These are phyloP conservation scores for Microdochium bolleyi DNA, from an alignment of 2,329 filamentous ascomycete species.

Conservation along the genomic window DNA sequence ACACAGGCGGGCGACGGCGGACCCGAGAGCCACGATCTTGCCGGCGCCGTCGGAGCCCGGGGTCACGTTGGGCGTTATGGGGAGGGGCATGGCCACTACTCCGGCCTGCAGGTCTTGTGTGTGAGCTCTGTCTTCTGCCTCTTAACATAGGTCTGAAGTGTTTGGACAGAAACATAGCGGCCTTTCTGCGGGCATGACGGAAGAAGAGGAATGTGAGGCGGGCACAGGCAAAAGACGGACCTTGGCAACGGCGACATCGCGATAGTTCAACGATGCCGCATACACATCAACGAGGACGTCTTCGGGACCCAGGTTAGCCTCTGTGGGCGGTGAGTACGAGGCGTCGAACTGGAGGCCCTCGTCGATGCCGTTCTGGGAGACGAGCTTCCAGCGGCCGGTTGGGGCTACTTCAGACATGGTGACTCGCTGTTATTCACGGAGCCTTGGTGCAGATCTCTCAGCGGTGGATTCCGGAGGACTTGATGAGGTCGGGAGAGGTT, in stretches of 20 bases:
- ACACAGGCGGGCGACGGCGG: constrained; percentile 3
- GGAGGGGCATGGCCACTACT: constrained; percentile 28
- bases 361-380: constrained; percentile 3
- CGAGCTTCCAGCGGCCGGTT: constrained; percentile 6
- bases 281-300: constrained; percentile 46
- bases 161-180: background rate
- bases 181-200: background rate
- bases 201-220: background rate
- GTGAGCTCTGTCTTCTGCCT: background rate
- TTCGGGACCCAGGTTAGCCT: constrained; percentile 34
- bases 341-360: constrained; percentile 6
- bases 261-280: constrained; percentile 29
- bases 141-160: background rate
- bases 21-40: constrained; percentile 25
- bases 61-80: constrained; percentile 2
- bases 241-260: constrained; percentile 25
- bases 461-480: too few species aligned
- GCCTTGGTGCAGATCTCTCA: too few species aligned
- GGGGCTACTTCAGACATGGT: too few species aligned
- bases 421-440: too few species aligned
- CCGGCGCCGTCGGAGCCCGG: constrained; percentile 41
- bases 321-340: background rate
- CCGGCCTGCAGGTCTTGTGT: background rate
- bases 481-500: too few species aligned
- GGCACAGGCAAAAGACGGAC: constrained; percentile 7